These are phyloP conservation scores for Ceratorhiza oryzae-sativae DNA, from an alignment of 1,284 basidiomycete genomes.

Conservation along the genomic window DNA sequence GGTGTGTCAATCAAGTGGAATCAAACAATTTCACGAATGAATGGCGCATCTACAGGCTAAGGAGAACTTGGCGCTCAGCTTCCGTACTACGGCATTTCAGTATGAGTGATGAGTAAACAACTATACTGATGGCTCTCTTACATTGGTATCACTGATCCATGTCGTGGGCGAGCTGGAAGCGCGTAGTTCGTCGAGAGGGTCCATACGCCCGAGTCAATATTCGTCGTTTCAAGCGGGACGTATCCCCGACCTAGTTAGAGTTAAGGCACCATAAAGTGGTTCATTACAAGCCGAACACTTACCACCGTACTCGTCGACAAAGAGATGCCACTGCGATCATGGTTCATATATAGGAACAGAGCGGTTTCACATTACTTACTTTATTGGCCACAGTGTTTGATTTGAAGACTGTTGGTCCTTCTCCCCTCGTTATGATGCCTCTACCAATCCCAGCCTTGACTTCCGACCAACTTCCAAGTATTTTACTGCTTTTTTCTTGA, in stretches of 20 bases:
- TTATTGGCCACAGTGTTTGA: conserved; percentile 35
- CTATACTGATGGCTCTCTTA: not conserved
- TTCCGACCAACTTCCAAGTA: conserved; percentile 22
- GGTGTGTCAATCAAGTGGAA: not conserved
- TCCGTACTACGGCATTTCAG: conserved; percentile 6
- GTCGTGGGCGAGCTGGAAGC: conserved; percentile 20
- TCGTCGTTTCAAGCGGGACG: conserved; percentile 28
- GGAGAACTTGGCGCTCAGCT: conserved; percentile 23
- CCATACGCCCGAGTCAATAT: conserved; percentile 21
- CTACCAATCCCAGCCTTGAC: conserved; percentile 26
- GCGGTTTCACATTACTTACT: not conserved
- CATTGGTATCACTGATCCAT: conserved; percentile 35
- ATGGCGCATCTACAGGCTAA: not conserved
- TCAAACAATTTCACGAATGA: not conserved
- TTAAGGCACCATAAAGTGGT: not conserved
- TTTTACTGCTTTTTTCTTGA: conserved; percentile 20
- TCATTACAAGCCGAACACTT: not conserved
- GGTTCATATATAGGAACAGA: not conserved
- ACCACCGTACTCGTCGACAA: conserved; percentile 33
- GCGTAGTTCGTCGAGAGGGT: conserved; percentile 16
- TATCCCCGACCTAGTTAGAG: conserved; percentile 18
- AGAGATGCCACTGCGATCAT: conserved; percentile 27
- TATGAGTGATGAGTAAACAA: not conserved
- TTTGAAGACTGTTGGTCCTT: conserved; percentile 32
- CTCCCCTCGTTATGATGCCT: conserved; percentile 26